Conservation (phyloP, 148 eudicot genomes). For the Rhododendron mucronatum region DNA sequence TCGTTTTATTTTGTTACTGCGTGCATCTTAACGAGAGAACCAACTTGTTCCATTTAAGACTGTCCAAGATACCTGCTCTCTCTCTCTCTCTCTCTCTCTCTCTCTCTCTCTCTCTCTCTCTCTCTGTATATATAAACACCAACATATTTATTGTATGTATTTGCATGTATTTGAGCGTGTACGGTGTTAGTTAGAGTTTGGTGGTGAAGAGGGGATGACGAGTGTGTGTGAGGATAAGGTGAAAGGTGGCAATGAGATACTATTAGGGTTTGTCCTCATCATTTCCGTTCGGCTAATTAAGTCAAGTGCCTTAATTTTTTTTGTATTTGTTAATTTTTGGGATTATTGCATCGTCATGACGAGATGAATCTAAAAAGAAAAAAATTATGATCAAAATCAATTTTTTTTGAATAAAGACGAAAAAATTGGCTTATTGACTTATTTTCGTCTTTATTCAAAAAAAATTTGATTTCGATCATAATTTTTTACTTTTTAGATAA, state of each 20-base stretch:
- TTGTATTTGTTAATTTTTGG: too few relatives aligned
- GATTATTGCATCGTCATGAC: too few relatives aligned
- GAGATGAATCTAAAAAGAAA: too few relatives aligned
- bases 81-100: not conserved
- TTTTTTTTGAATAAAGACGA: too few relatives aligned
- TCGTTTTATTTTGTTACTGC: not conserved
- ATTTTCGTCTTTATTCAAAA: too few relatives aligned
- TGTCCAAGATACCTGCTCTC: not conserved
- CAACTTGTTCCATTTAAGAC: too few relatives aligned
- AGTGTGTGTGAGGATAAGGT: constrained; percentile 15
- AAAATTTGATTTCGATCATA: too few relatives aligned
- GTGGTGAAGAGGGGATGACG: constrained; percentile 17
- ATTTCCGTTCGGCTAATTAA: too few relatives aligned
- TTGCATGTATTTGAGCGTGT: constrained; percentile 4
- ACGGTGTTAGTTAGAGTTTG: constrained; percentile 14
- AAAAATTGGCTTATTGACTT: too few relatives aligned
- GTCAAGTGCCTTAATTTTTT: too few relatives aligned
- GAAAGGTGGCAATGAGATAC: constrained; percentile 15
- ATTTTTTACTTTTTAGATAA: too few relatives aligned
- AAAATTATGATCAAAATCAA: too few relatives aligned
- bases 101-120: not conserved
- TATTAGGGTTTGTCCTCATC: constrained; percentile 7
- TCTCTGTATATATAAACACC: not conserved
- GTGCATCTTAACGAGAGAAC: not conserved
- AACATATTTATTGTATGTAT: not conserved